These are phyloP conservation scores for Botrytis deweyae DNA, from an alignment of 2,329 filamentous ascomycete genomes.

Conservation along the genomic window DNA sequence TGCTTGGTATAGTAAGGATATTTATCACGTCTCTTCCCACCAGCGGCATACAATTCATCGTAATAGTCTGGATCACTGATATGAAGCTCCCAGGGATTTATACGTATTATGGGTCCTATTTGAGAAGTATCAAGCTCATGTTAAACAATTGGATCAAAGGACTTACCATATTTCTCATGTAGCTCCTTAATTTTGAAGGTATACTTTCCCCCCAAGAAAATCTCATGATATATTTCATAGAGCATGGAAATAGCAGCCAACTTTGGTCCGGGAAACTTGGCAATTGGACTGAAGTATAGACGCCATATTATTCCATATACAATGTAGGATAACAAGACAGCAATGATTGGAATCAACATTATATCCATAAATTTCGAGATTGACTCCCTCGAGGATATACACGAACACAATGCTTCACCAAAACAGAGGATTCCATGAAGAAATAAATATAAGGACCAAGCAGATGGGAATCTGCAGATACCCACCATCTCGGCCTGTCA, in stretches of 20 bases:
- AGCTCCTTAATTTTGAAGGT: conserved; percentile 45
- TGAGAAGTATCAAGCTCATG: neutral
- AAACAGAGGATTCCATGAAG: neutral
- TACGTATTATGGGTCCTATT: conserved; percentile 39
- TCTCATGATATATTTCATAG: conserved; percentile 45
- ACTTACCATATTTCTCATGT: conserved; percentile 43
- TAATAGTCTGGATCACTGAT: conserved; percentile 42
- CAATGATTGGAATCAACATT: neutral
- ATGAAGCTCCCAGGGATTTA: conserved; percentile 44
- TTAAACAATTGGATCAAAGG: neutral
- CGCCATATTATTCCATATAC: conserved; percentile 28
- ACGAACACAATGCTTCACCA: neutral
- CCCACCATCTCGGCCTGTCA: neutral
- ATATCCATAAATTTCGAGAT: neutral
- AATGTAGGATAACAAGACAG: conserved; percentile 3
- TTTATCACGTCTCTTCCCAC: conserved; percentile 24
- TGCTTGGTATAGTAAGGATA: conserved; percentile 22
- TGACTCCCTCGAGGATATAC: neutral
- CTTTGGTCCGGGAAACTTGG: conserved; percentile 39
- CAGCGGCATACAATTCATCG: conserved; percentile 42
- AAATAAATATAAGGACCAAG: neutral
- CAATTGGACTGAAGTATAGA: conserved; percentile 40
- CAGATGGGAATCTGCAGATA: neutral
- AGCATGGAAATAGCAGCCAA: conserved; percentile 37
- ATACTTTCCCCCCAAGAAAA: conserved; percentile 45